Base-by-base conservation (phyloP, 208 protist genomes). In the Herpetomonas tarakana region DNA sequence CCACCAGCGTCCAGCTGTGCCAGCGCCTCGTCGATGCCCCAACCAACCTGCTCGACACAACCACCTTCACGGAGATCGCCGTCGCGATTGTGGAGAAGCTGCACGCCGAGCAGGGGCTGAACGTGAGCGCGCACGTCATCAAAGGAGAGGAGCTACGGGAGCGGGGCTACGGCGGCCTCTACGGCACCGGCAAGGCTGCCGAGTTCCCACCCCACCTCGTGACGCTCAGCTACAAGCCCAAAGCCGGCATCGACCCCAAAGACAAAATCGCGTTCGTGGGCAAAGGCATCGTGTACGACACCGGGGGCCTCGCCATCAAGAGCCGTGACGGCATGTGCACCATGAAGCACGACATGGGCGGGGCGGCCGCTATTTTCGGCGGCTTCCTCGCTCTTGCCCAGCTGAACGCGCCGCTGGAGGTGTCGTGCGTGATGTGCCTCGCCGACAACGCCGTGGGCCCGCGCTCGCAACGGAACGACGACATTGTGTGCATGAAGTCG, bases 281-380 rank as follows among this genome's bases (percentile, higher is more conserved):
- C 24, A 97, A 97, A 50, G 93, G 91, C 49, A 94, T 97, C 67
- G 85, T 93, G 39, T 97, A 96, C 69, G 93, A 97, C 74, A 91
- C 82, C 2, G 93, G 93, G 25, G 93, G 93, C 62, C 78, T 97
- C 24, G 56, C 76, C 22, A 79, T 97, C 55, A 97, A 97, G 67
- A 53, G 81, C 7, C 29, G 68, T 2, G 62, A 70, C 7, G 68
- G 74, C 50, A 97, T 97, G 93, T 84, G 74, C 55, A 57, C 62
- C 18, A 97, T 97, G 93, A 97, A 97, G 69, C 78, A 80, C 44
- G 93, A 97, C 58, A 96, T 96, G 89, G 93, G 87, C 27, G 93
- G 93, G 19, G 77, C 93, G 19, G 90, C 87, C 0, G 86, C 82
- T 12, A 74, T 94, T 25, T 92, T 97, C 56, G 74, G 82, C 49